These are phyloP conservation scores for Hemisphaericaspora xylanilytica DNA, from an alignment of 1,139 yeast species.

Conservation along the genomic window DNA sequence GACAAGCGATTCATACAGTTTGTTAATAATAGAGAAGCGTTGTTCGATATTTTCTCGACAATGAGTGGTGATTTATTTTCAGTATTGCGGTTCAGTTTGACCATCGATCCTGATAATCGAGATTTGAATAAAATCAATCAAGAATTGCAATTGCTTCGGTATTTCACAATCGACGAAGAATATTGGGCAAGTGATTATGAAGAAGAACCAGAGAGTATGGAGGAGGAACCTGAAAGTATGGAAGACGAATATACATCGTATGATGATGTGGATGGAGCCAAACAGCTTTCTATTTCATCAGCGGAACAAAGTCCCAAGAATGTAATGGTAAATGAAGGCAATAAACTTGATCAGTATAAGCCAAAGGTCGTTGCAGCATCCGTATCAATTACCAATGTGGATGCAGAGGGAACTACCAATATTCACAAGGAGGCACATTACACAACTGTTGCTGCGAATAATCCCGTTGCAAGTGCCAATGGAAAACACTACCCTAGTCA, in stretches of 20 bases:
- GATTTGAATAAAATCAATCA: conserved; percentile 57
- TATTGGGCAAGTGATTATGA: conserved; percentile 49
- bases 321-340: background rate
- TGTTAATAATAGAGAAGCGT: conserved; percentile 82
- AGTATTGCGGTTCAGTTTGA: conserved; percentile 72
- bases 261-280: conserved; percentile 11
- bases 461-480: too few relatives aligned
- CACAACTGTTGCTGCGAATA: background rate
- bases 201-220: conserved; percentile 21
- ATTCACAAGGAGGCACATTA: background rate
- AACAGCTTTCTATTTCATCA: conserved; percentile 7
- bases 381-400: conserved; percentile 1
- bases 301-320: conserved; percentile 3
- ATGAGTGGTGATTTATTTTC: conserved; percentile 86
- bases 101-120: conserved; percentile 87
- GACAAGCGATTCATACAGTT: conserved; percentile 87
- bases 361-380: conserved; percentile 3
- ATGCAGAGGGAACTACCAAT: background rate
- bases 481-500: too few relatives aligned
- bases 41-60: conserved; percentile 88
- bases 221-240: conserved; percentile 14
- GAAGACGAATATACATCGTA: conserved; percentile 3
- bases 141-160: conserved; percentile 59
- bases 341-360: background rate
- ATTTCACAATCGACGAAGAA: conserved; percentile 85